Base-by-base conservation (phyloP, 1,284 basidiomycete species). In the Neonothopanus nambi region DNA sequence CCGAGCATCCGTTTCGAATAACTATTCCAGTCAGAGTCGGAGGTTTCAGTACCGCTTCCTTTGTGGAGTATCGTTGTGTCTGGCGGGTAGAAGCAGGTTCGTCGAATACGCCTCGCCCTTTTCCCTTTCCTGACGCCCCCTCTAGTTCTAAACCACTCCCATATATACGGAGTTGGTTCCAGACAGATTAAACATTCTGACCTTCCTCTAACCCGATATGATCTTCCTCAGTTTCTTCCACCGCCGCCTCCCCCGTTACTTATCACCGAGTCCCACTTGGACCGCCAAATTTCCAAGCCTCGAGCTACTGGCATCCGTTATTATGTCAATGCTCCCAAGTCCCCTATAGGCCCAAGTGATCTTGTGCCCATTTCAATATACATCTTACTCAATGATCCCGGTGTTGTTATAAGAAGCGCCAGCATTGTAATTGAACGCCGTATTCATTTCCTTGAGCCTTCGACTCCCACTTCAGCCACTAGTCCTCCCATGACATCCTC, bases 31-130 rank as follows among this genome's bases (percentile, higher is more conserved):
- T 79, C 53, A 75, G 78, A 59, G 74, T 79, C 33, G 70, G 76
- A n/a, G 88, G 87, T 18, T 82, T 82, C 64, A 89, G 85, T 65
- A 84, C 83, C 44, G 79, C 82, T 21, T 78, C 84, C 54, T 90
- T 85, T 62, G 86, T 87, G 60, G 87, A 87, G 63, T 92, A 91
- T 67, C 77, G 85, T 41, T 83, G 87, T 63, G 82, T 82, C 65
- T 93, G 91, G 91, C 78, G 87, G 50, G 73, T 93, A 54, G 91
- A 93, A 73, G 90, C 89, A 57, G 79, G 90, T 86, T 59, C 63
- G 86, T 76, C 17, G 44, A 47, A 56, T 52, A 23, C 52, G 54
- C 54, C 40, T 50, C 17, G n/a, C n/a, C n/a, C n/a, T n/a, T n/a
- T 48, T 51, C 6, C 55, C 56, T 59, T 59, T 53, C 63, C 59